Percentiles rank a stretch among this genome's conserved stretches.
Evolutionary conservation across 768 basidiomycete species (phyloP).

Genomic region (Naganishia friedmannii): DNA sequence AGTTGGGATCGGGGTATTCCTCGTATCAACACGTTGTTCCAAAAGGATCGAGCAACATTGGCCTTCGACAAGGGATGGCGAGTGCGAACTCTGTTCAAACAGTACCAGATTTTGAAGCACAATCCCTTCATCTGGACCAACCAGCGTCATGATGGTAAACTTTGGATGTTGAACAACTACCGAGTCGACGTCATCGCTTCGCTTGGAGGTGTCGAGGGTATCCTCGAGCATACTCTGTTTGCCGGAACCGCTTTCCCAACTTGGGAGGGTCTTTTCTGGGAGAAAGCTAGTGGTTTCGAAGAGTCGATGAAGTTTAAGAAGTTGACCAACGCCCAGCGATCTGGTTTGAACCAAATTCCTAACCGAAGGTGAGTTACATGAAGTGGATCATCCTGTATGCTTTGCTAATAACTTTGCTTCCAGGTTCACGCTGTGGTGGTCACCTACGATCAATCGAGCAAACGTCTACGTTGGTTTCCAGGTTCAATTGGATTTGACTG

Average conservation of each 20-base stretch:
- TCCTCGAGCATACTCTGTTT: conserved; percentile 93
- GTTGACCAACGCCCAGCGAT: conserved; percentile 94
- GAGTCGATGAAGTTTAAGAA: conserved; percentile 56
- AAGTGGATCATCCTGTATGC: no score
- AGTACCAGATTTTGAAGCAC: conserved; percentile 69
- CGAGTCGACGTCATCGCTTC: conserved; percentile 91
- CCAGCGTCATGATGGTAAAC: conserved; percentile 90
- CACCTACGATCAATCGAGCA: conserved; percentile 96
- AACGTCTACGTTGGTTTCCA: conserved; percentile 99
- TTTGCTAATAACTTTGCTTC: not conserved
- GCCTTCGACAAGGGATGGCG: conserved; percentile 99
- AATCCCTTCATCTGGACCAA: conserved; percentile 99
- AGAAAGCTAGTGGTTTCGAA: conserved; percentile 77
- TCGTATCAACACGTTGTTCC: conserved; percentile 97
- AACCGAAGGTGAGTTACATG: conserved; percentile 61
- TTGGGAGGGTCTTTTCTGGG: conserved; percentile 98
- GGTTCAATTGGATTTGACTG: conserved; percentile 95
- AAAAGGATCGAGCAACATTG: conserved; percentile 94
- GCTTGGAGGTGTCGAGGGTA: conserved; percentile 54
- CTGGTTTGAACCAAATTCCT: conserved; percentile 94
- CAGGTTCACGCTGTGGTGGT: conserved; percentile 98
- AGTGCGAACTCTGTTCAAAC: conserved; percentile 95
- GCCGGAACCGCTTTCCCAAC: conserved; percentile 92
- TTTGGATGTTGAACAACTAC: conserved; percentile 94
- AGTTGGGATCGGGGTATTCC: conserved; percentile 78